Evolutionary conservation across 352 stramenopile genomes (phyloP).

Genomic region (Globisporangium nunn): DNA sequence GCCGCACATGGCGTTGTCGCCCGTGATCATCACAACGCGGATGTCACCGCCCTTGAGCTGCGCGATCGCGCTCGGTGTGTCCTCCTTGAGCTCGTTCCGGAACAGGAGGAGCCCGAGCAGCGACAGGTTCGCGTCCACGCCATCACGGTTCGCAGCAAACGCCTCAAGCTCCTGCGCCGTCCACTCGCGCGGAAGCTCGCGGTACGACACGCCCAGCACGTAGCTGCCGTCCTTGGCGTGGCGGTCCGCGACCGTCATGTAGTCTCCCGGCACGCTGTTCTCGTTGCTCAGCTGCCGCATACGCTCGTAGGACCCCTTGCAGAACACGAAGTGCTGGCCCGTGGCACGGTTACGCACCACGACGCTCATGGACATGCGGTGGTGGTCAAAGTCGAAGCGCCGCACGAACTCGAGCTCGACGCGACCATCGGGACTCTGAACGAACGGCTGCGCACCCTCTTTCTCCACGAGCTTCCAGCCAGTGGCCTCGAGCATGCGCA

Average conservation of each 20-base stretch:
- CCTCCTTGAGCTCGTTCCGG: slow-evolving; percentile 75
- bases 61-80: slow-evolving; percentile 53
- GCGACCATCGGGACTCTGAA: slow-evolving; percentile 32
- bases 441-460: slow-evolving; percentile 33
- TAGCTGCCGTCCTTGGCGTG: slow-evolving; percentile 83
- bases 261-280: slow-evolving; percentile 57
- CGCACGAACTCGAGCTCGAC: slow-evolving; percentile 77
- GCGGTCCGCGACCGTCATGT: slow-evolving; percentile 46
- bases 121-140: too few relatives aligned
- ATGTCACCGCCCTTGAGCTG: slow-evolving; percentile 63
- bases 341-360: slow-evolving; percentile 64
- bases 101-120: slow-evolving; percentile 71
- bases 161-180: too few relatives aligned
- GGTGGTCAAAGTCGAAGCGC: slow-evolving; percentile 89
- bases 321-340: slow-evolving; percentile 67
- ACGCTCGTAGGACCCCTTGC: slow-evolving; percentile 88
- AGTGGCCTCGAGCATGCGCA: slow-evolving; percentile 81
- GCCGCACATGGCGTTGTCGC: slow-evolving; percentile 55
- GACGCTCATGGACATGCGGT: slow-evolving; percentile 88
- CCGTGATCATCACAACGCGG: slow-evolving; percentile 72
- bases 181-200: too few relatives aligned
- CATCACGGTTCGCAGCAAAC: too few relatives aligned
- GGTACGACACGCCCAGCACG: slow-evolving; percentile 72
- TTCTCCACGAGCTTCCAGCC: slow-evolving; percentile 56
- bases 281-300: slow-evolving; percentile 26